These are phyloP conservation scores for Pichia inconspicua DNA, from an alignment of 1,139 yeast genomes.

Conservation along the genomic window DNA sequence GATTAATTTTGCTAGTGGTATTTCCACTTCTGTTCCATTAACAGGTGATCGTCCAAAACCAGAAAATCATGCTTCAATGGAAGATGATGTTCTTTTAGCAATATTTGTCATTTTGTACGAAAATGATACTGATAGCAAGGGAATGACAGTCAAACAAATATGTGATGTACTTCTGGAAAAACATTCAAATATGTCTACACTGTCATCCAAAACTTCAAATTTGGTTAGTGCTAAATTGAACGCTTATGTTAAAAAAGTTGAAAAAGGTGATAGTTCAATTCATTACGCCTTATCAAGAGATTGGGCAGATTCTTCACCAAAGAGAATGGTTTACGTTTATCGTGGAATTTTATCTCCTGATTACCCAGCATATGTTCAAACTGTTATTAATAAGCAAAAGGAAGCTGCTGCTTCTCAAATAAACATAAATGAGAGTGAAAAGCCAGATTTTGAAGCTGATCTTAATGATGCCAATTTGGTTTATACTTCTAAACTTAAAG, in stretches of 20 bases:
- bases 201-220: slow-evolving; percentile 75
- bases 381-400: slow-evolving; percentile 33
- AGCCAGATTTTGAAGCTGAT: slow-evolving; percentile 8
- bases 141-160: slow-evolving; percentile 80
- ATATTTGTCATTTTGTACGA: slow-evolving; percentile 65
- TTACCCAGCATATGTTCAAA: slow-evolving; percentile 60
- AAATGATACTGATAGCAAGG: slow-evolving; percentile 57
- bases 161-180: slow-evolving; percentile 65
- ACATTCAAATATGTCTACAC: slow-evolving; percentile 75
- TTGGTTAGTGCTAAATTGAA: slow-evolving; percentile 73
- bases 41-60: slow-evolving; percentile 77
- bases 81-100: slow-evolving; percentile 68
- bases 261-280: slow-evolving; percentile 63
- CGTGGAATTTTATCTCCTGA: slow-evolving; percentile 68
- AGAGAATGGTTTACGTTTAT: slow-evolving; percentile 80
- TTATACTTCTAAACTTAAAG: slow-evolving; percentile 5
- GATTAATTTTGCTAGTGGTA: slow-evolving; percentile 56
- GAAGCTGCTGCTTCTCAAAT: slow-evolving; percentile 30
- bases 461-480: slow-evolving; percentile 6
- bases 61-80: slow-evolving; percentile 55
- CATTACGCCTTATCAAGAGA: slow-evolving; percentile 71
- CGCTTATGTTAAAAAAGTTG: slow-evolving; percentile 77
- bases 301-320: slow-evolving; percentile 85
- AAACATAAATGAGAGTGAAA: slow-evolving; percentile 20
- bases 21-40: slow-evolving; percentile 70